Evolutionary conservation across 164 flowering plant species (phyloP), one percentile per base, ranked within the genome.

Genomic region (Chloranthus sessilifolius): DNA sequence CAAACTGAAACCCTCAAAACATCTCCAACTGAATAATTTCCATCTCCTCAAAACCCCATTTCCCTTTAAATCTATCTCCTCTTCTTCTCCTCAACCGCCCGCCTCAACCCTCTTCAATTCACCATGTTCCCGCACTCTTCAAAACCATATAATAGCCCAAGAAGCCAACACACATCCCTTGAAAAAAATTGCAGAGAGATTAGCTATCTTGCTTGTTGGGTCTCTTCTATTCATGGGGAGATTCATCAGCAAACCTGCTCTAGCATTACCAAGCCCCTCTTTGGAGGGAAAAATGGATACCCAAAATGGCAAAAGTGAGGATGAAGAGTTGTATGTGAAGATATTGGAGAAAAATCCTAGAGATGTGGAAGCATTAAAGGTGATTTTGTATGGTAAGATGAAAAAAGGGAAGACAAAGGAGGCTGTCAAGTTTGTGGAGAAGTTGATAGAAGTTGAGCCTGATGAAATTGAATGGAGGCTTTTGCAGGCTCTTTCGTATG

Each of bases 381-480:
- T 76, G 72, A 66, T 77, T 62, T 50, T 92, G 52, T 70, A 75
- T 65, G 74, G 51, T 67, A 82, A 77, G 71, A 85, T 92, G 87
- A 85, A 76, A 71, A 66, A 53, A 49, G 88, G 96, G 54, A 73
- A 77, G 56, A 61, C 67, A 9, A 62, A 74, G 38, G 87, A 85
- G 50, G 87, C 87, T 50, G 66, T 86, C 46, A 56, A 74, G 75
- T 76, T 72, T 62, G 87, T 92, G 51, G 83, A 86, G 74, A 83
- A 59, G 58, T 56, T 92, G 80, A 82, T 80, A 52, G 74, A 75
- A 10, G 26, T 76, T n/a, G 74, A 88, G 52, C 91, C 95, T 2
- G 48, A 66, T 17, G 91, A 85, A 57, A 77, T 85, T 36, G 98
- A 92, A 49, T 92, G 96, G 98, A 83, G 81, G 74, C 82, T 92